phyloP scores from a whole-genome alignment of 2,329 filamentous ascomycete species.

The Microdochium nivale region DNA sequence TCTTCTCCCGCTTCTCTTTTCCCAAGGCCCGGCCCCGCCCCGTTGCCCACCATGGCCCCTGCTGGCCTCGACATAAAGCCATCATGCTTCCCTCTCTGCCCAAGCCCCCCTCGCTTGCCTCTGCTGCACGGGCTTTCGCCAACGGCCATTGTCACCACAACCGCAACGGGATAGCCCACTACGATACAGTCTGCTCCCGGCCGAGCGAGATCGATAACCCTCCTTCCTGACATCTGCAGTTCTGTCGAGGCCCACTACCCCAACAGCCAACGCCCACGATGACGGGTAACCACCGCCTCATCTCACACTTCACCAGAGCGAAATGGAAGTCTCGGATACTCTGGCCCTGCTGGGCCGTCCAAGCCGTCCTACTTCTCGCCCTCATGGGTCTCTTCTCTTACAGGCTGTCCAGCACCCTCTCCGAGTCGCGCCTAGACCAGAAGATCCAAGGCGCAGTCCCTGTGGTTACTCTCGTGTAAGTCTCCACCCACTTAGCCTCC shows the following conservation, averaged over 20 bases:
- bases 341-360: constrained; percentile 39
- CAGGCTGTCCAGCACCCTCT: constrained; percentile 38
- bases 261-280: constrained; percentile 8
- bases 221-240: too few species aligned
- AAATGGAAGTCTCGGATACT: constrained; percentile 40
- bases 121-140: too few species aligned
- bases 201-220: too few species aligned
- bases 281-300: constrained; percentile 36
- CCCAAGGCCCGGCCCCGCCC: too few species aligned
- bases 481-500: constrained; percentile 5
- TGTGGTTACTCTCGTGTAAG: constrained; percentile 42
- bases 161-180: too few species aligned
- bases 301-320: constrained; percentile 43
- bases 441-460: constrained; percentile 27
- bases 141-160: too few species aligned
- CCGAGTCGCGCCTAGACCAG: constrained; percentile 30
- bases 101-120: too few species aligned
- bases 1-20: too few species aligned
- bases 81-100: too few species aligned
- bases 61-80: too few species aligned
- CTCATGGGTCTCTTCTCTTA: constrained; percentile 45
- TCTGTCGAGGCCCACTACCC: not conserved
- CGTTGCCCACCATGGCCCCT: too few species aligned
- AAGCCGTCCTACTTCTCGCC: constrained; percentile 34
- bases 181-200: too few species aligned